These are phyloP conservation scores for Picochlorum costavermella DNA, from an alignment of 139 green algal species.

Conservation along the genomic window DNA sequence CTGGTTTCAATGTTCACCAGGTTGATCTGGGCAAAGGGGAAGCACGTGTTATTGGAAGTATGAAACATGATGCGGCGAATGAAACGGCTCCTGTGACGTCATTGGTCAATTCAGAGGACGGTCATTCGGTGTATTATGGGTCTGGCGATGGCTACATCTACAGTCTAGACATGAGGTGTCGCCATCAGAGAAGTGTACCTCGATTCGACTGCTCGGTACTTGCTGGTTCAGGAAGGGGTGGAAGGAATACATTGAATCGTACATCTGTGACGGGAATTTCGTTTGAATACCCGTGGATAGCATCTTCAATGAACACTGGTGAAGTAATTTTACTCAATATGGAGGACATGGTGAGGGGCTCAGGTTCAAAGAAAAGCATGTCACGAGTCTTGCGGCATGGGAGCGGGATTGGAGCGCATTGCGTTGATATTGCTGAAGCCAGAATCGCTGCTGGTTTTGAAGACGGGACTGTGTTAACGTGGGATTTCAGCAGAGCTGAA, in stretches of 20 bases:
- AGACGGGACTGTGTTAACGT: constrained; percentile 11
- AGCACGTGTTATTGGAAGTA: not conserved
- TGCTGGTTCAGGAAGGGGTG: too few species aligned
- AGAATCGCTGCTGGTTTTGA: constrained; percentile 32
- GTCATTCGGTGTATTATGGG: constrained; percentile 43
- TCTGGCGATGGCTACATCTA: constrained; percentile 37
- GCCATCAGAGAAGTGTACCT: too few species aligned
- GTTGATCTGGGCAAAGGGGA: constrained; percentile 2
- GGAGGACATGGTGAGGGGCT: constrained; percentile 14
- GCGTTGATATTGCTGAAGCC: constrained; percentile 40
- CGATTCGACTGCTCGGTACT: too few species aligned
- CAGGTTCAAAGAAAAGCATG: not conserved
- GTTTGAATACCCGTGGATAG: constrained; percentile 61
- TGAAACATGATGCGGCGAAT: not conserved
- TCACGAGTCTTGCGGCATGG: not conserved
- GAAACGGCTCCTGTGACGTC: constrained; percentile 12
- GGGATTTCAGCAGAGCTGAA: constrained; percentile 23
- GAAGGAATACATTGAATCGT: constrained; percentile 12
- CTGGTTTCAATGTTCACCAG: constrained; percentile 3
- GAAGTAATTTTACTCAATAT: constrained; percentile 23
- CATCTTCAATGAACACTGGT: constrained; percentile 15
- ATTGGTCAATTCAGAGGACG: constrained; percentile 43
- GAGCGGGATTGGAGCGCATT: constrained; percentile 14
- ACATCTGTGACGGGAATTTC: constrained; percentile 24
- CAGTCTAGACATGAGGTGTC: too few species aligned